Evolutionary conservation across 306 rosid species (phyloP).

Genomic region (Cucurbita moschata): DNA sequence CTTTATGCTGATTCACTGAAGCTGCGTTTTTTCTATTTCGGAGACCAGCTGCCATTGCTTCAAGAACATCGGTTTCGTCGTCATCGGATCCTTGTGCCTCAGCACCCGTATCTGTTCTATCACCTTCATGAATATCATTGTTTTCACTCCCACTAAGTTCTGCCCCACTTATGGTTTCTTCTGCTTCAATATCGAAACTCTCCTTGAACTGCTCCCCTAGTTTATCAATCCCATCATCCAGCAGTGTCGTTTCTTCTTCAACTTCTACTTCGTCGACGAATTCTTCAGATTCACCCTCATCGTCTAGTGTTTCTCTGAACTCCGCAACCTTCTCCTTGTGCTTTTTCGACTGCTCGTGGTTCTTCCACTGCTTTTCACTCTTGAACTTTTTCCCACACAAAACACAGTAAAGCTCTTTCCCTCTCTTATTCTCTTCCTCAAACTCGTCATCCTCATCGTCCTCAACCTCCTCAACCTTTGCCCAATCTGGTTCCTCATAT

Average conservation of each 20-base stretch:
- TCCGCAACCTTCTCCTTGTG: conserved; percentile 80
- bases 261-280: conserved; percentile 11
- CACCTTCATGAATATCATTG: conserved; percentile 5
- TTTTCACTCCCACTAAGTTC: conserved; percentile 17
- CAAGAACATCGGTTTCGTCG: conserved; percentile 27
- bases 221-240: conserved; percentile 17
- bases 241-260: conserved; percentile 17
- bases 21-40: conserved; percentile 30
- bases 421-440: conserved; percentile 28
- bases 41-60: conserved; percentile 54
- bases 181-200: conserved; percentile 15
- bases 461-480: conserved; percentile 30
- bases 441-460: conserved; percentile 13
- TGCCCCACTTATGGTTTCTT: conserved; percentile 21
- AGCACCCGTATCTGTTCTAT: not conserved
- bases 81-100: conserved; percentile 9
- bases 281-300: conserved; percentile 29
- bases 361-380: conserved; percentile 99
- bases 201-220: conserved; percentile 11
- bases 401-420: conserved; percentile 71
- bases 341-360: conserved; percentile 92
- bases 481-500: conserved; percentile 77
- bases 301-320: conserved; percentile 39
- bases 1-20: conserved; percentile 15
- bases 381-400: conserved; percentile 93